Evolutionary conservation across 2,329 filamentous ascomycete genomes (phyloP), one percentile per base, ranked within the genome.

Genomic region (Polytolypa hystricis): DNA sequence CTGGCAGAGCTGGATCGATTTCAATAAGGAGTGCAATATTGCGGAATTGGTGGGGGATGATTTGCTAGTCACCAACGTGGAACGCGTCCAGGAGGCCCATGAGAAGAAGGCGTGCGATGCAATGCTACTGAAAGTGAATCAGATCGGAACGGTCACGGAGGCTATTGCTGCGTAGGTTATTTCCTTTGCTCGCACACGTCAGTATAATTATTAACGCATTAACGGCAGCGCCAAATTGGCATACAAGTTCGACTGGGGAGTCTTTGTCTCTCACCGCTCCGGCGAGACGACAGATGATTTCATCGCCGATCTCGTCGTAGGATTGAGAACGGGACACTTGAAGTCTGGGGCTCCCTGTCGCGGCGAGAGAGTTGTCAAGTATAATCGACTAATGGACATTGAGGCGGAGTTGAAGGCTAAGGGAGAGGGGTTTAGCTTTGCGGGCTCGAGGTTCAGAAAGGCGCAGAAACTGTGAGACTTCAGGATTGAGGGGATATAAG

Each of bases 311-410:
- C 37, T 66, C 6, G 51, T 54, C 0, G 60, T 65, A 2, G 61
- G 49, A 6, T 43, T 65, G 2, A 35, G 53, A 5, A 51, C 57
- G 2, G 62, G 62, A 4, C 60, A 65, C 47, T 36, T 65, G 25
- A 65, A 65, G 42, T 53, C 59, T 12, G 61, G 62, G 25, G 51
- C 53, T 12, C 62, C 62, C 2, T 56, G 51, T 34, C 52, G 62
- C 5, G 59, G 61, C 5, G 62, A 65, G 51, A 48, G 60, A 20
- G 55, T 65, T 6, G 61, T 49, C 23, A 66, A 65, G 44, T 64
- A 64, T 46, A 66, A 65, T 43, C 57, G 61, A 3, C 45, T 65
- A 18, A 57, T 65, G 56, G 61, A 65, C 40, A 65, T 65, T 43
- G 61, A 63, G 41, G 55, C 53, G 26, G 46, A 59, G 32, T 35